These are phyloP conservation scores for Eucalyptus viminalis DNA, from an alignment of 345 rosid genomes.

Conservation along the genomic window DNA sequence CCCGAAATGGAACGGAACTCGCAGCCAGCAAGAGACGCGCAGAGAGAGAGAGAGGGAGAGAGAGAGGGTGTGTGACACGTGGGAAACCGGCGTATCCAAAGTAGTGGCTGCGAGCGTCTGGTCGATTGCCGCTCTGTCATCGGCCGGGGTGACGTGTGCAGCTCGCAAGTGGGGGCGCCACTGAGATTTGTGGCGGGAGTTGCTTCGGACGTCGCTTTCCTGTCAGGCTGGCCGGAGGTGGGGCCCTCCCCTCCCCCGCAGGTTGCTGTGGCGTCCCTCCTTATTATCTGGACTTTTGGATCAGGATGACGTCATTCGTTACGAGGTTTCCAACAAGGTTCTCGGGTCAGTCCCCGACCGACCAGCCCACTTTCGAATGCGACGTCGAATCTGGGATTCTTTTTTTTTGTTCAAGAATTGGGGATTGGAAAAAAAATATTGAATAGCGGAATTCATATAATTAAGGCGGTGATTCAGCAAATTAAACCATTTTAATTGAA, in stretches of 20 bases:
- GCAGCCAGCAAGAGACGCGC: neutral
- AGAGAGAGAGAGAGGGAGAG: neutral
- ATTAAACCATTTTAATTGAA: neutral
- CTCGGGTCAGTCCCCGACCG: neutral
- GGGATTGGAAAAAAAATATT: neutral
- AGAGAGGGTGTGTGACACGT: neutral
- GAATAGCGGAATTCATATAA: neutral
- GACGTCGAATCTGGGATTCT: neutral
- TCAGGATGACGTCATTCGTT: neutral
- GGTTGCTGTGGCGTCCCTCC: neutral
- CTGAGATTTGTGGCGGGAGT: neutral
- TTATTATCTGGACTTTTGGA: neutral
- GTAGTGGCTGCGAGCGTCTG: neutral
- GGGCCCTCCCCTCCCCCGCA: neutral
- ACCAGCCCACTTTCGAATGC: neutral
- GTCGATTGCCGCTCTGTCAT: neutral
- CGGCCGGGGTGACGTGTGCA: neutral
- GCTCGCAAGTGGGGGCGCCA: neutral
- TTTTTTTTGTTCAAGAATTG: neutral
- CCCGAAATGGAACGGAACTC: neutral
- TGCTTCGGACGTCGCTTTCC: neutral
- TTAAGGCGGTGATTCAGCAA: neutral
- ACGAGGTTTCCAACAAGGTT: neutral
- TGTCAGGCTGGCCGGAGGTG: neutral
- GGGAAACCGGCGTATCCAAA: neutral